Conservation (phyloP, 495 filamentous ascomycete genomes). For the Thermochaetoides thermophila region DNA sequence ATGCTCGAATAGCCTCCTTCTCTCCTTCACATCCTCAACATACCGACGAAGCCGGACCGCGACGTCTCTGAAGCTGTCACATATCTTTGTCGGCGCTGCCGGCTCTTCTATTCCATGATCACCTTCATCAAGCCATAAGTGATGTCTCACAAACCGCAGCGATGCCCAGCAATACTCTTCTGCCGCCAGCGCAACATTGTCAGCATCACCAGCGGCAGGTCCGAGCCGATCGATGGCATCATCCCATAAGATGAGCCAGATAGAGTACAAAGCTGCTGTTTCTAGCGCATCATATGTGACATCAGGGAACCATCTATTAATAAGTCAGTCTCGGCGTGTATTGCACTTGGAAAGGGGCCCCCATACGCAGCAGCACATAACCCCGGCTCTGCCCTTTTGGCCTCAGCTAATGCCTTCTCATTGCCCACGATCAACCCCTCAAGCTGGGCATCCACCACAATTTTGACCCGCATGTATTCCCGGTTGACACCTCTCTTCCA, state of each 20-base stretch:
- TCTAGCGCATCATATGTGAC: conserved; percentile 1
- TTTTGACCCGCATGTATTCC: neutral
- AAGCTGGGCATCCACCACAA: conserved; percentile 3
- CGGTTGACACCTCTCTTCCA: conserved; percentile 10
- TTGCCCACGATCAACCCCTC: neutral
- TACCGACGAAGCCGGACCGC: conserved; percentile 1
- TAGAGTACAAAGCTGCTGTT: conserved; percentile 3
- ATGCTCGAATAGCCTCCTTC: neutral
- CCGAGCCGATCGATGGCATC: conserved; percentile 7
- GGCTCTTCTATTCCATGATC: neutral
- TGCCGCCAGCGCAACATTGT: neutral
- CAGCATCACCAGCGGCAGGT: neutral
- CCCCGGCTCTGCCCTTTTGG: neutral
- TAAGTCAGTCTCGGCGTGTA: neutral
- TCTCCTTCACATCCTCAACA: conserved; percentile 2
- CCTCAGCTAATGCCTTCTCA: neutral
- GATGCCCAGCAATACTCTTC: conserved; percentile 6
- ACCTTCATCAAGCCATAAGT: conserved; percentile 1
- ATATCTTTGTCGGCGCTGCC: conserved; percentile 4
- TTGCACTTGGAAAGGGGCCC: neutral
- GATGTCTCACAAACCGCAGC: conserved; percentile 2
- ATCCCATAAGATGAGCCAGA: conserved; percentile 12
- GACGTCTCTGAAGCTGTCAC: conserved; percentile 8
- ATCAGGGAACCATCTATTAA: conserved; percentile 3
- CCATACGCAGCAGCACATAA: conserved; percentile 6